These are phyloP conservation scores for Coemansia sp. DNA, from an alignment of 192 early-diverging fungal genomes.

Conservation along the genomic window DNA sequence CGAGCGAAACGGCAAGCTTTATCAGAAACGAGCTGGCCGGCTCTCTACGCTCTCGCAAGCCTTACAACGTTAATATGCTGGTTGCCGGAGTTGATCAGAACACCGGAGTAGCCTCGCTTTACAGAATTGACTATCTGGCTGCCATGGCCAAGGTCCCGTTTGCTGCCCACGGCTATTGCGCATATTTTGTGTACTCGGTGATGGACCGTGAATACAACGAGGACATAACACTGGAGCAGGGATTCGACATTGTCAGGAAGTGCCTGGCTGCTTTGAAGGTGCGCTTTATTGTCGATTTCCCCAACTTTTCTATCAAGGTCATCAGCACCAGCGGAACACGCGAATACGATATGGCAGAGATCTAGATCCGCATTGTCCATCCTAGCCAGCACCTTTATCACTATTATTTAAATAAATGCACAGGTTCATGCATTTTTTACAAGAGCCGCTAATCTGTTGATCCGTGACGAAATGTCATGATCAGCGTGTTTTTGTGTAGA, in stretches of 20 bases:
- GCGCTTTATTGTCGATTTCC: conserved; percentile 83
- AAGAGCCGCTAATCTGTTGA: too few relatives aligned
- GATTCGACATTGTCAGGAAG: conserved; percentile 76
- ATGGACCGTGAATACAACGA: conserved; percentile 90
- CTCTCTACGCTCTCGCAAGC: conserved; percentile 69
- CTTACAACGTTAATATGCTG: conserved; percentile 88
- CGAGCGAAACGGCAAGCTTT: conserved; percentile 79
- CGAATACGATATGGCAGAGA: background rate
- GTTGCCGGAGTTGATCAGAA: conserved; percentile 83
- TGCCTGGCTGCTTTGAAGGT: conserved; percentile 82
- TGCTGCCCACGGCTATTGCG: conserved; percentile 89
- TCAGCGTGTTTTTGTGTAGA: background rate
- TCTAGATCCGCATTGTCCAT: background rate
- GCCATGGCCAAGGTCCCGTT: conserved; percentile 77
- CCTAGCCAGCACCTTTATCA: background rate
- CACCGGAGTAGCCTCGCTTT: conserved; percentile 72
- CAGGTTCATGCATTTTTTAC: too few relatives aligned
- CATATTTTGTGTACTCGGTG: conserved; percentile 87
- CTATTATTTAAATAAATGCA: background rate
- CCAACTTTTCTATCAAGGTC: conserved; percentile 83
- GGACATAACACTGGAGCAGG: conserved; percentile 83
- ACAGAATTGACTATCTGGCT: conserved; percentile 92
- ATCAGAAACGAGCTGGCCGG: conserved; percentile 83
- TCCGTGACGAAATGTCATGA: background rate
- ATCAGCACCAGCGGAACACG: conserved; percentile 85